Evolutionary conservation across 768 basidiomycete species (phyloP), one percentile per base, ranked within the genome.

Genomic region (Phanerochaete sordida): DNA sequence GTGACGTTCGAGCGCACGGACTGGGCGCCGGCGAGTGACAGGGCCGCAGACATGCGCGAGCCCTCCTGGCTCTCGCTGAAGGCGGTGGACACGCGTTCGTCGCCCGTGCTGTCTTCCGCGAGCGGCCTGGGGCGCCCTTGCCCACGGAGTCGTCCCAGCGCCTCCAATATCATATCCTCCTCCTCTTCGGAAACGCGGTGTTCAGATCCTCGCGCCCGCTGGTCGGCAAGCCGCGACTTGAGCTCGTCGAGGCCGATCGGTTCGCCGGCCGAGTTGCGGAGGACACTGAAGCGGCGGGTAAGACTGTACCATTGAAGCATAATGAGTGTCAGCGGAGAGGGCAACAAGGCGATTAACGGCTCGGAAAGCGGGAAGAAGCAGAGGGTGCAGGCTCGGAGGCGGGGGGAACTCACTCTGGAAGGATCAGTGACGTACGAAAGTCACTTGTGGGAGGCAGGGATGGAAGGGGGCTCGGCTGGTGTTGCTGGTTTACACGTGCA

Each of bases 341-440:
- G 54, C n/a, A 51, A 60, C 53, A 62, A 50, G 19, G 39, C 39
- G 19, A 43, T 19, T 58, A 65, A 59, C 55, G 59, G 58, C 58
- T 43, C 44, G 45, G 37, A 39, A 59, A 50, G 62, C 58, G 59
- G 45, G 60, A 52, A 59, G 50, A 56, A 62, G 59, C 65, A 52
- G 67, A 66, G 43, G 37, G 33, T 51, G 46, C 60, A 61, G 64
- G 28, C 56, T 31, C 28, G 50, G n/a, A 9, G 50, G 33, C 15
- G 44, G 49, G 51, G 39, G 39, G 62, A 44, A 78, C 89, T 77
- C 74, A 94, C 92, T 88, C 90, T 71, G 90, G 90, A 51, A 94
- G 75, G 67, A 94, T 92, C 69, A 88, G 81, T 61, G 91, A 92
- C 30, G 92, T 91, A 68, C 92, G 88, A 77, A 94, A 94, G 73